Conservation (phyloP, 768 basidiomycete species). For the Glaciozyma antarctica region DNA sequence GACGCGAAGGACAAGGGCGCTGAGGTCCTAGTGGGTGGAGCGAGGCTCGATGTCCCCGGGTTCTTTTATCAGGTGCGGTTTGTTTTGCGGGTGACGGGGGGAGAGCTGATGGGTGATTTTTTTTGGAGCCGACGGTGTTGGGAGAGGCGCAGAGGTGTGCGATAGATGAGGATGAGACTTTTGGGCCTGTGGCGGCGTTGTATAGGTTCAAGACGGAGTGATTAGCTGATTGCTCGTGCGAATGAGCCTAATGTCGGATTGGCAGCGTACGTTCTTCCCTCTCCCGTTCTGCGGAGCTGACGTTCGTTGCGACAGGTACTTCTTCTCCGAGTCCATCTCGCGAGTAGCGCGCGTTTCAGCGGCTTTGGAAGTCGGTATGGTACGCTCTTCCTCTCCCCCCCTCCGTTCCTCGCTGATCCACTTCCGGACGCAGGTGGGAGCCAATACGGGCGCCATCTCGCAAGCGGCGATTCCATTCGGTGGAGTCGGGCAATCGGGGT, state of each 20-base stretch:
- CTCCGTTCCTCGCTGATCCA: not conserved
- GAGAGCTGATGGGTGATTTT: no score
- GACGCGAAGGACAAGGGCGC: slow-evolving; percentile 79
- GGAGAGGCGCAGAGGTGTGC: slow-evolving; percentile 63
- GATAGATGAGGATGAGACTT: slow-evolving; percentile 76
- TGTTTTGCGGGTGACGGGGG: not conserved
- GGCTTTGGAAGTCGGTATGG: slow-evolving; percentile 59
- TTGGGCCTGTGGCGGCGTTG: slow-evolving; percentile 63
- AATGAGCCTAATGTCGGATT: slow-evolving; percentile 73
- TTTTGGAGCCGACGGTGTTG: slow-evolving; percentile 63
- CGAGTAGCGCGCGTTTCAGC: slow-evolving; percentile 90
- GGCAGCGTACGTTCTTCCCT: slow-evolving; percentile 81
- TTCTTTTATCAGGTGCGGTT: slow-evolving; percentile 24
- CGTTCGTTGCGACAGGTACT: slow-evolving; percentile 54
- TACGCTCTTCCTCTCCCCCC: not conserved
- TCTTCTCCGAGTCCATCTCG: slow-evolving; percentile 76
- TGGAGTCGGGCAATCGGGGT: slow-evolving; percentile 57
- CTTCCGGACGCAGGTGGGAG: not conserved
- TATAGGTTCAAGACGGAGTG: slow-evolving; percentile 85
- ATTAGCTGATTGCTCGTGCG: slow-evolving; percentile 75
- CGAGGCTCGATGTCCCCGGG: slow-evolving; percentile 45
- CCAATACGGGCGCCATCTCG: slow-evolving; percentile 68
- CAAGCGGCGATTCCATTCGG: slow-evolving; percentile 78
- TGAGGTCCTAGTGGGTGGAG: slow-evolving; percentile 79
- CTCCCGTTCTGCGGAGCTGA: slow-evolving; percentile 73